These are phyloP conservation scores for Sclerotinia minor DNA, from an alignment of 2,329 filamentous ascomycete species.

Conservation along the genomic window DNA sequence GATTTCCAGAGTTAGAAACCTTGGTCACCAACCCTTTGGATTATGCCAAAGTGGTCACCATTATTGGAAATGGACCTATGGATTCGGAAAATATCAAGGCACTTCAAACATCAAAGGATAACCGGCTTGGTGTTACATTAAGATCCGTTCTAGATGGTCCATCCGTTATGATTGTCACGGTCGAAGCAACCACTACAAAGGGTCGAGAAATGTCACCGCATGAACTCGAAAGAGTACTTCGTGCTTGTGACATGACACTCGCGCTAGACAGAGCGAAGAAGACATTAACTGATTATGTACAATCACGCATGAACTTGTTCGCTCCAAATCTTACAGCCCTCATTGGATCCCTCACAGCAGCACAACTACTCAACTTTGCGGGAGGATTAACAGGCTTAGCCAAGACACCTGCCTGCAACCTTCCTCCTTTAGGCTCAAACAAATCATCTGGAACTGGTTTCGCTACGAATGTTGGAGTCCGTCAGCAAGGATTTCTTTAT, in stretches of 20 bases:
- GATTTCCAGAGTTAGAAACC: slow-evolving; percentile 89
- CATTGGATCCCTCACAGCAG: slow-evolving; percentile 88
- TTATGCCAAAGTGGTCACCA: slow-evolving; percentile 92
- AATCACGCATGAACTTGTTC: slow-evolving; percentile 95
- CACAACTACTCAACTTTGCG: slow-evolving; percentile 92
- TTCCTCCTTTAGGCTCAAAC: slow-evolving; percentile 87
- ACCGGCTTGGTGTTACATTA: slow-evolving; percentile 72
- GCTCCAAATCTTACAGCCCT: slow-evolving; percentile 90
- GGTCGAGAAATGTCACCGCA: slow-evolving; percentile 73
- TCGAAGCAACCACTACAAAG: slow-evolving; percentile 88
- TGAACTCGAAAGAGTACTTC: slow-evolving; percentile 71
- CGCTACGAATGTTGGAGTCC: slow-evolving; percentile 86
- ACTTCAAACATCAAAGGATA: slow-evolving; percentile 74
- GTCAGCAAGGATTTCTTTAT: slow-evolving; percentile 92
- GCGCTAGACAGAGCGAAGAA: slow-evolving; percentile 83
- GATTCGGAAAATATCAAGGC: slow-evolving; percentile 77
- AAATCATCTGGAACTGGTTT: slow-evolving; percentile 77
- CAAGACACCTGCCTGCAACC: slow-evolving; percentile 90
- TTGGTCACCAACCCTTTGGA: slow-evolving; percentile 90
- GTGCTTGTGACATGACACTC: slow-evolving; percentile 86
- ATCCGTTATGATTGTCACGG: slow-evolving; percentile 90
- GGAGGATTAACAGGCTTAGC: slow-evolving; percentile 86
- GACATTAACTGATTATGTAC: slow-evolving; percentile 87
- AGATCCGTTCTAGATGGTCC: slow-evolving; percentile 83
- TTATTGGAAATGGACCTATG: slow-evolving; percentile 89